Base-by-base conservation (phyloP, 2,329 filamentous ascomycete species). In the Fusarium globosum region DNA sequence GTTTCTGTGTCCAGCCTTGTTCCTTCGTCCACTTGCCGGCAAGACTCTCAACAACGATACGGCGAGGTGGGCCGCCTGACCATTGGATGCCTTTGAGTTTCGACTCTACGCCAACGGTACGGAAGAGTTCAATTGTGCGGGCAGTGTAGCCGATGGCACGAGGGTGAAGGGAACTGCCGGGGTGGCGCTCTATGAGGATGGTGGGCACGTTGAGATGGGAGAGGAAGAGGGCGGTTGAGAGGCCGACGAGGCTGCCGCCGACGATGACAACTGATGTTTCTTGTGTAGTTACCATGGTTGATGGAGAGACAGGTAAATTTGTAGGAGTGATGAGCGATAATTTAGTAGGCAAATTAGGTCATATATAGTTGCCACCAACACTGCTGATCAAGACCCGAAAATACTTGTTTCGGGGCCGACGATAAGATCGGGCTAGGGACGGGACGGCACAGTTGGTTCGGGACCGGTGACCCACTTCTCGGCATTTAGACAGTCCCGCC, bases 201-300 rank as follows among this genome's bases (percentile, higher is more conserved):
- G 77, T 78, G 8, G 76, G 73, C 12, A 84, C 75, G 33, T 76
- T 56, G 14, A 80, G 73, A 2, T 76, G 72, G 18, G 80, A 72
- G 51, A 85, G 79, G 61, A 80, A 81, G 35, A 85, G 76, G 4
- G 83, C 81, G 35, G 82, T 79, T 5, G 79, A 80, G 16, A 85
- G 79, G 28, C 83, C 83, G 30, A 84, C 81, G 4, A 84, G 79
- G 35, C 81, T 82, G 21, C 81, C 83, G 21, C 83, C 83, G 5
- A 85, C 75, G 33, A 85, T 79, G 15, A 85, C 76, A 41, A 85
- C 74, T n/a, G 69, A 68, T 3, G 71, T 74, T 35, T 74, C 55
- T 21, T 68, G n/a, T 8, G 14, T 42, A 14, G 20, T 20, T 18
- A 21, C 4, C 58, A 61, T 30, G 30, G 30, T 30, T 30, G 4